Conservation (phyloP, 2,329 filamentous ascomycete species). For the Neofusicoccum laricinum region DNA sequence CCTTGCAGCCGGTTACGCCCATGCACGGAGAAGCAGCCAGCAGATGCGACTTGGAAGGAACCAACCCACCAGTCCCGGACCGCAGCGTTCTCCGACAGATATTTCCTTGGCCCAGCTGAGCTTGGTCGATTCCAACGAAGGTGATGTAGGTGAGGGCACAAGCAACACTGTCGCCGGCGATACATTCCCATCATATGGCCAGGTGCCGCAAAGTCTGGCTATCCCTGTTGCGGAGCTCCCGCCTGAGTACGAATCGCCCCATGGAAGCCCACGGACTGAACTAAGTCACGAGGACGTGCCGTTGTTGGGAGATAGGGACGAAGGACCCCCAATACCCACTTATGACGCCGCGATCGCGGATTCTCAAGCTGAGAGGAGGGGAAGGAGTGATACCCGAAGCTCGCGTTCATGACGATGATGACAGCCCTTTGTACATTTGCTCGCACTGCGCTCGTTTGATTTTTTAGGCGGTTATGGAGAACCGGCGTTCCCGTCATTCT, state of each 20-base stretch:
- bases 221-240: slow-evolving; percentile 36
- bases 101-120: slow-evolving; percentile 89
- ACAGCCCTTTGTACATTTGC: slow-evolving; percentile 12
- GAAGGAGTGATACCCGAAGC: slow-evolving; percentile 61
- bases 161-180: slow-evolving; percentile 37
- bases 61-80: slow-evolving; percentile 81
- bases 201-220: slow-evolving; percentile 5
- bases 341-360: slow-evolving; percentile 81
- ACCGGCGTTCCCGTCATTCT: background rate
- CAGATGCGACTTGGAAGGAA: slow-evolving; percentile 67
- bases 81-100: slow-evolving; percentile 86
- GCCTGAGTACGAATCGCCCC: slow-evolving; percentile 54
- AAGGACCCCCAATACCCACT: slow-evolving; percentile 70
- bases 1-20: slow-evolving; percentile 45
- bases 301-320: slow-evolving; percentile 31
- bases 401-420: slow-evolving; percentile 31
- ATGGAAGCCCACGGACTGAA: slow-evolving; percentile 22
- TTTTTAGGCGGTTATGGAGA: slow-evolving; percentile 6
- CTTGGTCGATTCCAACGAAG: slow-evolving; percentile 61
- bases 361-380: slow-evolving; percentile 77
- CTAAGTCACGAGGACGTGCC: slow-evolving; percentile 46
- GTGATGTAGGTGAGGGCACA: slow-evolving; percentile 69
- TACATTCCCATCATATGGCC: slow-evolving; percentile 1
- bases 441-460: background rate
- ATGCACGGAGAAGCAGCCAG: slow-evolving; percentile 72